Percentiles rank a stretch among this genome's conserved stretches.
These are phyloP conservation scores for Tolypocladium inflatum DNA, from an alignment of 2,329 filamentous ascomycete species.

Conservation along the genomic window DNA sequence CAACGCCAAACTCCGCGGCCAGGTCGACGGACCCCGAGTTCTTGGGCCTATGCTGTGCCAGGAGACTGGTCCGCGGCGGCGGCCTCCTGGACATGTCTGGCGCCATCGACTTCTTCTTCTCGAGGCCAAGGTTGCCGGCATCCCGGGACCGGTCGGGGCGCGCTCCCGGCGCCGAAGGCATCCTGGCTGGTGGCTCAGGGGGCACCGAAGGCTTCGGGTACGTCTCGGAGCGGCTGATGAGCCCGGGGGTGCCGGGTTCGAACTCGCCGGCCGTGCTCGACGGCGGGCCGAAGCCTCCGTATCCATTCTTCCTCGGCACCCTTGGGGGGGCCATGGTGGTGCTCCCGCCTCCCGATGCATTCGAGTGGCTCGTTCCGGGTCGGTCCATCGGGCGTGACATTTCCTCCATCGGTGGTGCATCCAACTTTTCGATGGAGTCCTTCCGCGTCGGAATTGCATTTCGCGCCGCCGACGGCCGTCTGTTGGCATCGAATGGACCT, in stretches of 20 bases:
- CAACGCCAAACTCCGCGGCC: conserved; percentile 48
- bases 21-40: conserved; percentile 40
- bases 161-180: conserved; percentile 37
- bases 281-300: conserved; percentile 48
- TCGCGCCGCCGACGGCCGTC: conserved; percentile 21
- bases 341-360: conserved; percentile 10
- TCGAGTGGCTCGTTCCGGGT: conserved; percentile 8
- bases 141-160: conserved; percentile 27
- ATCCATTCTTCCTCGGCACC: conserved; percentile 40
- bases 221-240: conserved; percentile 39
- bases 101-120: conserved; percentile 32
- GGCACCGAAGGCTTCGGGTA: conserved; percentile 34
- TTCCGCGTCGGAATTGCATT: conserved; percentile 24
- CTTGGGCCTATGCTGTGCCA: conserved; percentile 28
- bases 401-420: conserved; percentile 1
- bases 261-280: conserved; percentile 25
- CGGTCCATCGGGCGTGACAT: conserved; percentile 2
- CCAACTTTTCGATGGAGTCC: conserved; percentile 14
- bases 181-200: conserved; percentile 28
- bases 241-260: conserved; percentile 25
- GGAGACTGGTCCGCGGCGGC: conserved; percentile 40
- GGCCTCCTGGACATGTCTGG: conserved; percentile 42
- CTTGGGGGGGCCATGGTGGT: conserved; percentile 25
- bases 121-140: conserved; percentile 13
- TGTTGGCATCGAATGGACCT: conserved; percentile 51